Conservation (phyloP, 202 grass and related monocot genomes). For the Schoenoplectus tabernaemontani region DNA sequence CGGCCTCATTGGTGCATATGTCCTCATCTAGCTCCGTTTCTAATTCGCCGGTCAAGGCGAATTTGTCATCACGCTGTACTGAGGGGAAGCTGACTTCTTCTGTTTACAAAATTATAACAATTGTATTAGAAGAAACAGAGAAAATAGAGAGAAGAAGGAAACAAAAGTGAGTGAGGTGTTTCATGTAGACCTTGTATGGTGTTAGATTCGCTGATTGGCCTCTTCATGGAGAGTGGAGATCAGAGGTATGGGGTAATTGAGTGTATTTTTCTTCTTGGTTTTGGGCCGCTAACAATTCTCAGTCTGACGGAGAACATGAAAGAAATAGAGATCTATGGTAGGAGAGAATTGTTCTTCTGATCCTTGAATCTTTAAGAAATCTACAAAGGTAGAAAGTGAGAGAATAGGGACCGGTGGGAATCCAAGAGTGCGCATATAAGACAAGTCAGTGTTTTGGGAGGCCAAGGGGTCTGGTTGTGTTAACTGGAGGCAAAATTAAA, state of each 20-base stretch:
- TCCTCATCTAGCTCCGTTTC: constrained; percentile 26
- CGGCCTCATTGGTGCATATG: not conserved
- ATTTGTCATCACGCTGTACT: not conserved
- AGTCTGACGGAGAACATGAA: not conserved
- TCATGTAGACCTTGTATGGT: not conserved
- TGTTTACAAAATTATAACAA: constrained; percentile 19
- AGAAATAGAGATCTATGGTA: constrained; percentile 26
- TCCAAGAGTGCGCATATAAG: constrained; percentile 7
- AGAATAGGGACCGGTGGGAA: not conserved
- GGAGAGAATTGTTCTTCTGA: constrained; percentile 17
- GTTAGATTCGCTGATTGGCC: not conserved
- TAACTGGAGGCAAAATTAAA: constrained; percentile 11
- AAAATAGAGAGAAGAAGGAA: not conserved
- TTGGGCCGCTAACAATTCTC: not conserved
- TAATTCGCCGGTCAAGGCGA: not conserved
- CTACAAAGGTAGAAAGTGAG: not conserved
- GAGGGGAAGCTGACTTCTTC: not conserved
- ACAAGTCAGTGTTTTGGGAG: constrained; percentile 6
- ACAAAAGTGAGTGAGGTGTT: constrained; percentile 2
- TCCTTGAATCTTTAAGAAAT: constrained; percentile 27
- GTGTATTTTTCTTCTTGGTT: constrained; percentile 13
- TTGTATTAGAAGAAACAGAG: constrained; percentile 18
- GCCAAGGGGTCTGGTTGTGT: constrained; percentile 1
- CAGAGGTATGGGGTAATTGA: not conserved
- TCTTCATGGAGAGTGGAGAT: constrained; percentile 1